Conservation (phyloP, 1,284 basidiomycete genomes). For the Xerocomus nothofagi region DNA sequence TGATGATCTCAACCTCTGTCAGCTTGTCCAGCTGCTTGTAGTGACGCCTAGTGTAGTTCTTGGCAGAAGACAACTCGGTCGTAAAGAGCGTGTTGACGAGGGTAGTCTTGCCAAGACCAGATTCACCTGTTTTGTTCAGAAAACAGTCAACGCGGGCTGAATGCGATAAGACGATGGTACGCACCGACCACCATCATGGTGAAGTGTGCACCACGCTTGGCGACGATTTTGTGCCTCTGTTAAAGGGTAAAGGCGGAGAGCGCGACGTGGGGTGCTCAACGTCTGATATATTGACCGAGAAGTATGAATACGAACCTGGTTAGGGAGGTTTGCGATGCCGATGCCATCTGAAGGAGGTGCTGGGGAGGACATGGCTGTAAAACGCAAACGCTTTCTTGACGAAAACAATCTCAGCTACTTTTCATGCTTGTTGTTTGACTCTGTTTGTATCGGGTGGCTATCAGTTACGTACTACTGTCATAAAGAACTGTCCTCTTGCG, state of each 20-base stretch:
- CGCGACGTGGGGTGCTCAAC: conserved; percentile 1
- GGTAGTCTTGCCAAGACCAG: conserved; percentile 92
- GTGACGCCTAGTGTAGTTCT: conserved; percentile 91
- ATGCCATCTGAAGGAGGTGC: conserved; percentile 60
- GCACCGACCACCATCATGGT: conserved; percentile 99
- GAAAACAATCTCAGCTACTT: conserved; percentile 27
- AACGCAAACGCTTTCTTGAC: conserved; percentile 13
- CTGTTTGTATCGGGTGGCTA: conserved; percentile 28
- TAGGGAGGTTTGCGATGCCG: conserved; percentile 93
- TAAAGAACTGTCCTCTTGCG: no score
- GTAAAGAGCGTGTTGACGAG: conserved; percentile 99
- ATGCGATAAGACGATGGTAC: conserved; percentile 32
- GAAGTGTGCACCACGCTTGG: conserved; percentile 96
- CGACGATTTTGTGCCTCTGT: conserved; percentile 94
- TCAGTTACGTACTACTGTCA: neutral
- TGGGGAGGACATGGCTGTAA: conserved; percentile 27
- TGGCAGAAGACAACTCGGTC: conserved; percentile 90
- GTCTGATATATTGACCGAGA: neutral
- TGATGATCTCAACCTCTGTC: conserved; percentile 96
- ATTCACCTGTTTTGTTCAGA: conserved; percentile 66
- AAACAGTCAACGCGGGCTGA: neutral
- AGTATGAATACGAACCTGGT: conserved; percentile 72
- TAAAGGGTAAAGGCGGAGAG: conserved; percentile 14
- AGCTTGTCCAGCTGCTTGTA: conserved; percentile 98
- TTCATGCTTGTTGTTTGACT: conserved; percentile 25